phyloP scores from a whole-genome alignment of 176 grass and related monocot genomes.

The Rhynchospora breviuscula region DNA sequence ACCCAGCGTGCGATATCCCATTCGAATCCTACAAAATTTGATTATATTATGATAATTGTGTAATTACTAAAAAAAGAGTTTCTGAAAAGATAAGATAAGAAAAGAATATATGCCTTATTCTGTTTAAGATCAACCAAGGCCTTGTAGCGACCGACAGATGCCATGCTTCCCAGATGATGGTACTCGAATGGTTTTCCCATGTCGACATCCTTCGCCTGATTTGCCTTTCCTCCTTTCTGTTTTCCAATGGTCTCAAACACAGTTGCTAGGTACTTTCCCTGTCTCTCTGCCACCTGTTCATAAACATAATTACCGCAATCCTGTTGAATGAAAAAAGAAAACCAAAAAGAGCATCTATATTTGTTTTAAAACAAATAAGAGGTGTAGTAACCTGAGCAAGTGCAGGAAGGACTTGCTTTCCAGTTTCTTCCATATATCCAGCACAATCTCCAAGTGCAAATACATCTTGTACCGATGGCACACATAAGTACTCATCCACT shows the following conservation, averaged over 20 bases:
- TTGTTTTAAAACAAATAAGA: background rate
- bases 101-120: conserved; percentile 44
- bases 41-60: background rate
- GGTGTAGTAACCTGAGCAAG: conserved; percentile 57
- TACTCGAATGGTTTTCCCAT: conserved; percentile 85
- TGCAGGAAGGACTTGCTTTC: conserved; percentile 72
- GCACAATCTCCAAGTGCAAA: conserved; percentile 93
- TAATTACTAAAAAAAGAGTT: background rate
- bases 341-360: background rate
- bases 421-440: conserved; percentile 69
- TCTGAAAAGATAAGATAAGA: background rate
- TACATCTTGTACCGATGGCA: conserved; percentile 63
- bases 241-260: conserved; percentile 43
- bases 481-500: conserved; percentile 70
- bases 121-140: conserved; percentile 84
- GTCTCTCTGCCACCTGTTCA: conserved; percentile 63
- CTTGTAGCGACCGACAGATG: conserved; percentile 83
- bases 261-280: conserved; percentile 61
- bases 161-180: conserved; percentile 95
- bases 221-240: conserved; percentile 64
- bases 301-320: background rate
- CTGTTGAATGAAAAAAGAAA: background rate
- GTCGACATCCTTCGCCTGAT: conserved; percentile 31
- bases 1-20: conserved; percentile 57
- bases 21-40: conserved; percentile 39